Conservation (phyloP, 169 alveolate genomes). For the Neospora caninum region DNA sequence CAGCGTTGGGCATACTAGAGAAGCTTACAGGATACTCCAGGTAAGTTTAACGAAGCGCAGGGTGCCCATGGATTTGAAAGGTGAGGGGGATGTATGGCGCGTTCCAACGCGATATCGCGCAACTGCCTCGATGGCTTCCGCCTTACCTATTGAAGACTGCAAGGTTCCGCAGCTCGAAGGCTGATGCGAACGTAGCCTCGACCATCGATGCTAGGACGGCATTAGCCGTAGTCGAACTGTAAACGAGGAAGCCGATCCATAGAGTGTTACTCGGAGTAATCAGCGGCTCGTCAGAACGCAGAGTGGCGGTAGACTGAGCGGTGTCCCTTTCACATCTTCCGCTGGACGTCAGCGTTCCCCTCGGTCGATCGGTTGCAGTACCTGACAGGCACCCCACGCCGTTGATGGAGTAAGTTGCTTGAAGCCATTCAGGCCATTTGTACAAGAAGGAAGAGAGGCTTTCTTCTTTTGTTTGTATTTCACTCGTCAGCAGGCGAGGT, state of each 20-base stretch:
- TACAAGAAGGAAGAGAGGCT: background rate
- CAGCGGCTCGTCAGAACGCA: background rate
- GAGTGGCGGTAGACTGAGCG: background rate
- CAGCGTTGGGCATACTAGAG: too few species aligned
- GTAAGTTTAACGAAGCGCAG: too few species aligned
- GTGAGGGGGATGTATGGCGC: too few species aligned
- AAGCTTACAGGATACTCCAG: too few species aligned
- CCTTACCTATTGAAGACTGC: background rate
- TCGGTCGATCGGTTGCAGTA: too few species aligned
- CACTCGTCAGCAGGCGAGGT: background rate
- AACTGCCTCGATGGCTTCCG: background rate
- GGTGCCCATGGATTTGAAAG: too few species aligned
- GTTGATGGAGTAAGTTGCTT: background rate
- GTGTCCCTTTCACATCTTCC: too few species aligned
- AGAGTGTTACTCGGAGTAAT: conserved; percentile 45
- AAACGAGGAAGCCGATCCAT: conserved; percentile 28
- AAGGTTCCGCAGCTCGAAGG: conserved; percentile 28
- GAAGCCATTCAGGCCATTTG: conserved; percentile 24
- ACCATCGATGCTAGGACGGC: background rate
- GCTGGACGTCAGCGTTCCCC: too few species aligned
- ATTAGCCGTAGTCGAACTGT: background rate
- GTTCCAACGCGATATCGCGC: too few species aligned
- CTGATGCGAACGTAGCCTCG: conserved; percentile 27
- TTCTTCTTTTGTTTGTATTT: background rate
- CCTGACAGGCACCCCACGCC: background rate